phyloP scores from a whole-genome alignment of 768 basidiomycete species.

The Collybia nuda region DNA sequence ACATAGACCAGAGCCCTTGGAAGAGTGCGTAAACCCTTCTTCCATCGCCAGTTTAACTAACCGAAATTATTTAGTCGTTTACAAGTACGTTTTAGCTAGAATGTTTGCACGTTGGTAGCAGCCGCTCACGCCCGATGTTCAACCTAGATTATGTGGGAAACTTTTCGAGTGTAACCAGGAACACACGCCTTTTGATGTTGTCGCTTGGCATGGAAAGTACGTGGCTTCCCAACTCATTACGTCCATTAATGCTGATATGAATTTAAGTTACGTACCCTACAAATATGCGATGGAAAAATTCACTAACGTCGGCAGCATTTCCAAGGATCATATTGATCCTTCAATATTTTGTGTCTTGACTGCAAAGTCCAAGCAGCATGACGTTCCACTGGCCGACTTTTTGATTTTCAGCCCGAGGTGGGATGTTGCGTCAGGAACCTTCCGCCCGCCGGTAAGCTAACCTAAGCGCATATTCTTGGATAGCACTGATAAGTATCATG shows the following conservation, averaged over 20 bases:
- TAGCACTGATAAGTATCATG: neutral
- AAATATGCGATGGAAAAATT: slow-evolving; percentile 69
- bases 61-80: slow-evolving; percentile 32
- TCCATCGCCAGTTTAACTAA: neutral
- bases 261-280: slow-evolving; percentile 58
- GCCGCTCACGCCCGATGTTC: neutral
- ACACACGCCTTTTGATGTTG: slow-evolving; percentile 72
- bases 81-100: slow-evolving; percentile 36
- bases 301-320: slow-evolving; percentile 60
- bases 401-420: slow-evolving; percentile 64
- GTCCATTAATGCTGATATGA: neutral
- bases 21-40: slow-evolving; percentile 36
- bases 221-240: slow-evolving; percentile 14
- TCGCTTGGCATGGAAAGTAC: slow-evolving; percentile 70
- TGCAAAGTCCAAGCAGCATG: slow-evolving; percentile 58
- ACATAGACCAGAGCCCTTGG: slow-evolving; percentile 63
- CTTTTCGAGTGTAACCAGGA: slow-evolving; percentile 54
- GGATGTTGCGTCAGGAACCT: slow-evolving; percentile 60
- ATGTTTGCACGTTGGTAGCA: neutral
- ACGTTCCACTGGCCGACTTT: slow-evolving; percentile 61
- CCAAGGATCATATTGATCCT: slow-evolving; percentile 70
- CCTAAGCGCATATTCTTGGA: neutral
- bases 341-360: slow-evolving; percentile 71
- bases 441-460: slow-evolving; percentile 53
- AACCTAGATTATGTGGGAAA: slow-evolving; percentile 49